These are phyloP conservation scores for Chalciporus piperatoides DNA, from an alignment of 1,284 basidiomycete species.

Conservation along the genomic window DNA sequence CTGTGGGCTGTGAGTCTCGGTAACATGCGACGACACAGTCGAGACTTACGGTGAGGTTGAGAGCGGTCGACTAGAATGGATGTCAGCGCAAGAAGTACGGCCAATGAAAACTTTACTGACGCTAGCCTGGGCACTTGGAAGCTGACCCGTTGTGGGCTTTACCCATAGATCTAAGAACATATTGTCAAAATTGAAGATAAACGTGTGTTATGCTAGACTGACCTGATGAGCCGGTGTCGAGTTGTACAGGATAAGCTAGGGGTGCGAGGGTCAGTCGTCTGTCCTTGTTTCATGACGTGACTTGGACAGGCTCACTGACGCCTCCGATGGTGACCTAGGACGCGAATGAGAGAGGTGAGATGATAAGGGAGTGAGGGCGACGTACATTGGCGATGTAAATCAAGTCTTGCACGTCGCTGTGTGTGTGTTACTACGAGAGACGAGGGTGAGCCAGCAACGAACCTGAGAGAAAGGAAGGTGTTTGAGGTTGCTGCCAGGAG, in stretches of 20 bases:
- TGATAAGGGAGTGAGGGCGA: conserved; percentile 3
- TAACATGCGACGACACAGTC: not conserved
- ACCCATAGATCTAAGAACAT: conserved; percentile 65
- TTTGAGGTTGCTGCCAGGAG: conserved; percentile 13
- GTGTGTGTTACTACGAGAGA: not conserved
- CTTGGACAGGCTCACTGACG: conserved; percentile 41
- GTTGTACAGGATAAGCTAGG: conserved; percentile 62
- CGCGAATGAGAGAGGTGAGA: conserved; percentile 6
- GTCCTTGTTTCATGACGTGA: not conserved
- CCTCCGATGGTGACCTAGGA: conserved; percentile 62
- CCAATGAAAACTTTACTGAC: conserved; percentile 38
- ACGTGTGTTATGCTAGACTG: conserved; percentile 38
- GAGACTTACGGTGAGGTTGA: conserved; percentile 58
- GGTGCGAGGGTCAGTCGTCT: not conserved
- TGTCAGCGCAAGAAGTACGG: conserved; percentile 11
- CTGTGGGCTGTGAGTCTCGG: conserved; percentile 34
- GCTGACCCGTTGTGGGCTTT: conserved; percentile 44
- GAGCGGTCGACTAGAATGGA: conserved; percentile 37
- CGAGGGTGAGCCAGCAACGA: conserved; percentile 13
- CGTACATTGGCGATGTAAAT: conserved; percentile 72
- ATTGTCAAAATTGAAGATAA: not conserved
- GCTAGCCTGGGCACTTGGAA: conserved; percentile 50
- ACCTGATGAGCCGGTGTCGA: conserved; percentile 82
- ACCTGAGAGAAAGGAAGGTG: conserved; percentile 44
- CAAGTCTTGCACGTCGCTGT: conserved; percentile 66